Base-by-base conservation (phyloP, 2,329 filamentous ascomycete species). In the Aschersonia sp. region DNA sequence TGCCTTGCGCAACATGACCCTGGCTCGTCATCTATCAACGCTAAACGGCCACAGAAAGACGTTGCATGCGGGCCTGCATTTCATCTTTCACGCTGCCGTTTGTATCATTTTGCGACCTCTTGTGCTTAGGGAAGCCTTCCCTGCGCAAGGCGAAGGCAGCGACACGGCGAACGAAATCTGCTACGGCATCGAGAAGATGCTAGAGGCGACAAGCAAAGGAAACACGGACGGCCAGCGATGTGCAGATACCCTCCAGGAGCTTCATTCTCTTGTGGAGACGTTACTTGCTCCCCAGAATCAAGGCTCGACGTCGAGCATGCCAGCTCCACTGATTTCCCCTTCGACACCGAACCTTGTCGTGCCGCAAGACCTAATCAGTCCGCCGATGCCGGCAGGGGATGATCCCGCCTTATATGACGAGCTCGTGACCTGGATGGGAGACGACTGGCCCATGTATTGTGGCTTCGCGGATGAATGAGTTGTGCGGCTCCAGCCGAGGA, bases 1-100 rank as follows among this genome's bases (percentile, higher is more conserved):
- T 3, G 73, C 72, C 4, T 62, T 70, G 28, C 61, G 59, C 48
- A 75, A 73, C 49, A 61, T 75, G 35, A 58, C 59, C 1, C 61
- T 75, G 1, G 72, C 66, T 6, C 61, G 64, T 20, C 64, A 68
- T 48, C 56, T 71, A 7, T 56, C 62, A 4, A 55, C 59, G 30
- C 55, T 67, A 4, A 65, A 64, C 43, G 57, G 59, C 5, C 59
- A 61, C 32, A 59, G 62, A 10, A 70, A 67, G 51, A 62, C 72
- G 3, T 61, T 71, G 6, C 65, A 72, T 41, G 61, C 65, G 0
- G 67, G 67, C 7, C 59, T 74, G 45, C 71, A 74, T 57, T 65
- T 68, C 52, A 63, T 74, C 40, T 74, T 75, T 60, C 73, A 72
- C 54, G 70, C 72, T 3, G 68, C 70, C 48, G 62, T 73, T 40